Evolutionary conservation across 768 basidiomycete genomes (phyloP).

Genomic region (Lentinus tigrinus): DNA sequence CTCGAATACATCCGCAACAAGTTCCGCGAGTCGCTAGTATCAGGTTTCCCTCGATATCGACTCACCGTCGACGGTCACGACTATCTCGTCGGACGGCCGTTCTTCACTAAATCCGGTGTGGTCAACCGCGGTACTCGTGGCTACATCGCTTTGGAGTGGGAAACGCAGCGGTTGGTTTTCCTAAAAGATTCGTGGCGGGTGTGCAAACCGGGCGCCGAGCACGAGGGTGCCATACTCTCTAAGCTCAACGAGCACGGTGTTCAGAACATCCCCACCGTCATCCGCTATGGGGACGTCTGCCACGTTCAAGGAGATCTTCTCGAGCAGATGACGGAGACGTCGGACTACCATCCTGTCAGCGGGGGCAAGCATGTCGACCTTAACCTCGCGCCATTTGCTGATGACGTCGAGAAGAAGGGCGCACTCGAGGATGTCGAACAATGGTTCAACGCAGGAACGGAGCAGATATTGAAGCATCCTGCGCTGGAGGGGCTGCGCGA

Average conservation of each 20-base stretch:
- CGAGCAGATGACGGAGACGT: too few species aligned
- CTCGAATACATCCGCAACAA: background rate
- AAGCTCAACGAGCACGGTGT: background rate
- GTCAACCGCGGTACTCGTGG: background rate
- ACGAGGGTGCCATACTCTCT: background rate
- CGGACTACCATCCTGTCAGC: too few species aligned
- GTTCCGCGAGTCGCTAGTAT: background rate
- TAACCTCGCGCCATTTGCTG: background rate
- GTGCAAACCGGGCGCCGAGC: background rate
- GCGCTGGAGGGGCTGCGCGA: too few species aligned
- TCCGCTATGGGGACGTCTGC: background rate
- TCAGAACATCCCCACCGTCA: background rate
- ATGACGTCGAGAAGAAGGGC: background rate
- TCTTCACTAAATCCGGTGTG: background rate
- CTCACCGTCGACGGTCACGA: background rate
- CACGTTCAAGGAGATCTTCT: too few species aligned
- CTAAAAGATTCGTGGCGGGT: background rate
- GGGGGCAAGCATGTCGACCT: background rate
- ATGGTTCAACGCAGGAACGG: too few species aligned
- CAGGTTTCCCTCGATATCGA: background rate
- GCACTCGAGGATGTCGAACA: too few species aligned
- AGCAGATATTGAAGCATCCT: too few species aligned
- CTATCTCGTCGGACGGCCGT: slow-evolving; percentile 1
- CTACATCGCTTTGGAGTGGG: slow-evolving; percentile 11
- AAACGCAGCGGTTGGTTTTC: background rate